These are phyloP conservation scores for Pulveroboletus sp. DNA, from an alignment of 768 basidiomycete genomes.

Conservation along the genomic window DNA sequence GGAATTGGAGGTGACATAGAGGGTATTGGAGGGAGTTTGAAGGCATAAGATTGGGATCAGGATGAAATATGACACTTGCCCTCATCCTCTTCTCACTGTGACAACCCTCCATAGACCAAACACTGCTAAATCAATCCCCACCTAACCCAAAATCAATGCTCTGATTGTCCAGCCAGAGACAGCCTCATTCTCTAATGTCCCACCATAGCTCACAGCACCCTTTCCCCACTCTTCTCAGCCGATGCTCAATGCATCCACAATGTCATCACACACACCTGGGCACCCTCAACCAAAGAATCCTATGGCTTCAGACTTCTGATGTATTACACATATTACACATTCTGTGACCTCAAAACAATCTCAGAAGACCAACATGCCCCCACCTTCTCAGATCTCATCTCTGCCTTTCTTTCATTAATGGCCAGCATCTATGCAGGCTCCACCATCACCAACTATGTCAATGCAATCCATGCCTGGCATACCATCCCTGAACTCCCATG, in stretches of 20 bases:
- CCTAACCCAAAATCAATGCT: too few species aligned
- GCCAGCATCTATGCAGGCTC: constrained; percentile 1
- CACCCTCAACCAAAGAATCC: not conserved
- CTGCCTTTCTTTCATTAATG: constrained; percentile 8
- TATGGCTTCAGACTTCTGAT: constrained; percentile 22
- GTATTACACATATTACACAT: constrained; percentile 36
- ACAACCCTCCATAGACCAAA: too few species aligned
- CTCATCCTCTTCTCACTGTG: too few species aligned
- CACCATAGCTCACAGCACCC: too few species aligned
- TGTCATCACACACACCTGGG: not conserved
- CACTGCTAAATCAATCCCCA: too few species aligned
- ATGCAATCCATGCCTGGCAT: constrained; percentile 24
- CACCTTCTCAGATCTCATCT: constrained; percentile 4
- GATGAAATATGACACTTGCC: too few species aligned
- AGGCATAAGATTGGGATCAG: too few species aligned
- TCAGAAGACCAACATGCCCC: constrained; percentile 16
- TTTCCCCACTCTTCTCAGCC: too few species aligned
- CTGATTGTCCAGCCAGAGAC: too few species aligned
- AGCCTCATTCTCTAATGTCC: too few species aligned
- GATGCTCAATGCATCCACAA: not conserved
- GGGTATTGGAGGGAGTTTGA: too few species aligned
- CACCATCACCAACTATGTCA: constrained; percentile 15
- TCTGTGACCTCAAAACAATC: constrained; percentile 26
- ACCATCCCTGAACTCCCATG: constrained; percentile 22
- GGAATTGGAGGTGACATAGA: too few species aligned